Evolutionary conservation across 371 early-diverging fungal genomes (phyloP).

Genomic region (Syncephalis plumigaleata): DNA sequence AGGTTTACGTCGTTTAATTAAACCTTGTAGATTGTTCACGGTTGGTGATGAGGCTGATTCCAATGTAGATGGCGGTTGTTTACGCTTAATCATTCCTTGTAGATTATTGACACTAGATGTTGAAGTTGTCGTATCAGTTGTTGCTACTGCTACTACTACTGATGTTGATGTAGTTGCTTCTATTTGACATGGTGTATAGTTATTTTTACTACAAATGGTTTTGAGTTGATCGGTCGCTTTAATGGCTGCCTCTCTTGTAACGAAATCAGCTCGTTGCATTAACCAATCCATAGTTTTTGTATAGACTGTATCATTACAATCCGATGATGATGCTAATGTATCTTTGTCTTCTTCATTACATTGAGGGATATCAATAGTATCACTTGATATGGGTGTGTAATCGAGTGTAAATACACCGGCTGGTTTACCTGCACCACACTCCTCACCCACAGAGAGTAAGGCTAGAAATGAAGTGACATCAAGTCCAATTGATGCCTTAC

Average conservation of each 20-base stretch:
- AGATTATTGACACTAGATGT: slow-evolving; percentile 1
- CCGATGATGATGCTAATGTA: background rate
- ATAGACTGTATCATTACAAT: background rate
- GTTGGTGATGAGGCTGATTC: too few species aligned
- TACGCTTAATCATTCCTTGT: slow-evolving; percentile 1
- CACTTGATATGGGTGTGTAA: background rate
- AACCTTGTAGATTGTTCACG: slow-evolving; percentile 4
- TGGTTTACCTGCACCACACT: slow-evolving; percentile 2
- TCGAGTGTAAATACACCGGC: slow-evolving; percentile 2
- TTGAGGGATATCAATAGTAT: too few species aligned
- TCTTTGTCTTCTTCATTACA: too few species aligned
- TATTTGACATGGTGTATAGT: background rate
- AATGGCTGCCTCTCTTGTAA: background rate
- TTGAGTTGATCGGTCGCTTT: slow-evolving; percentile 1
- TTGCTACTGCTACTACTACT: background rate
- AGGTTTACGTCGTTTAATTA: too few species aligned
- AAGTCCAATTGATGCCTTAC: slow-evolving; percentile 4
- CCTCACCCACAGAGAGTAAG: slow-evolving; percentile 1
- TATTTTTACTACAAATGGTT: background rate
- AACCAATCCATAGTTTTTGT: too few species aligned
- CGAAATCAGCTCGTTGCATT: background rate
- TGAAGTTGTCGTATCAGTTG: background rate
- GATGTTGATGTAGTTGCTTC: background rate
- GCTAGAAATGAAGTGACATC: background rate
- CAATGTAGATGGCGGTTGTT: background rate